Evolutionary conservation across 202 grass and related monocot genomes (phyloP).

Genomic region (Carex sylvatica): DNA sequence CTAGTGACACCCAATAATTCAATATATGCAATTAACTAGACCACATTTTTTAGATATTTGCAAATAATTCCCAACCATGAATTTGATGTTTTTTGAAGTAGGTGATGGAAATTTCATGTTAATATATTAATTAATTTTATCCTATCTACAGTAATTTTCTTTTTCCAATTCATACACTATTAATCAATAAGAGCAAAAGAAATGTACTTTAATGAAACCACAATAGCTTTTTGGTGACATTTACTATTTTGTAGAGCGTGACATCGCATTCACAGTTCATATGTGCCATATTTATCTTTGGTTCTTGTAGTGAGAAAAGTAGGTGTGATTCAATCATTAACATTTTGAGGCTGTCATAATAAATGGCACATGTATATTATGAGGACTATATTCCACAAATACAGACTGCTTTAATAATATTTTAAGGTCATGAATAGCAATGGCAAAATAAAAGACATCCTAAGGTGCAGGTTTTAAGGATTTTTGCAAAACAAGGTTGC

Average conservation of each 20-base stretch:
- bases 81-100: too few species aligned
- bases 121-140: too few species aligned
- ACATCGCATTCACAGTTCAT: background rate
- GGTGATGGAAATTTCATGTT: too few species aligned
- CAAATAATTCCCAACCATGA: too few species aligned
- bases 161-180: too few species aligned
- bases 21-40: too few species aligned
- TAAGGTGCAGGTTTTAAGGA: background rate
- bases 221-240: background rate
- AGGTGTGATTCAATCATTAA: background rate
- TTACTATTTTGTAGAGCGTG: background rate
- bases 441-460: background rate
- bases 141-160: too few species aligned
- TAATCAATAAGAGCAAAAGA: too few species aligned
- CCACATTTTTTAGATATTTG: too few species aligned
- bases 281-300: background rate
- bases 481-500: background rate
- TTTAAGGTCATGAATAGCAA: background rate
- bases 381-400: background rate
- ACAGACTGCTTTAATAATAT: background rate
- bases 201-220: background rate
- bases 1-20: too few species aligned
- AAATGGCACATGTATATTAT: background rate
- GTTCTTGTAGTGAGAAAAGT: background rate
- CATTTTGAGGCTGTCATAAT: conserved; percentile 2